Percentiles rank a stretch among this genome's conserved stretches.
phyloP scores from a whole-genome alignment of 768 basidiomycete species.

The Dentipellis sp. region DNA sequence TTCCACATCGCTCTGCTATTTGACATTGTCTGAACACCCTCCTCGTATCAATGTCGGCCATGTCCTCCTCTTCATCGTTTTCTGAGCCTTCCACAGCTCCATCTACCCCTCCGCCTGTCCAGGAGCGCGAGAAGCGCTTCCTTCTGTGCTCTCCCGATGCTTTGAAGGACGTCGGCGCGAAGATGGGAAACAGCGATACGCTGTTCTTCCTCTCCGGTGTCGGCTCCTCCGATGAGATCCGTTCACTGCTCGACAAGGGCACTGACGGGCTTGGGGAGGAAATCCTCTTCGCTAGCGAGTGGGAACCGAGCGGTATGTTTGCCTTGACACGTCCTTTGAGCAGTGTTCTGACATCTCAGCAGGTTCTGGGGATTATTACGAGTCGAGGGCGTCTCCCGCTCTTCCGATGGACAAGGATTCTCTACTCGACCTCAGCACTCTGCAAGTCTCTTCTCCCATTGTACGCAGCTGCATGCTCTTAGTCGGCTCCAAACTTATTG shows the following conservation, averaged over 20 bases:
- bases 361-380: not conserved
- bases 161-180: not conserved
- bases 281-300: not conserved
- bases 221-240: not conserved
- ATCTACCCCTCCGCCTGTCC: not conserved
- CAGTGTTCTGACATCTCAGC: not conserved
- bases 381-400: not conserved
- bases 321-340: not conserved
- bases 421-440: not conserved
- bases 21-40: not conserved
- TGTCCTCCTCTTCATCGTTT: not conserved
- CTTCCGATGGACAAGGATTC: not conserved
- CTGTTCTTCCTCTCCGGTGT: not conserved
- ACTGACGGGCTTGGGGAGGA: not conserved
- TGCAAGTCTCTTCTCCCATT: not conserved
- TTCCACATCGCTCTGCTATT: not conserved
- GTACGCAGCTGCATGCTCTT: too few relatives aligned
- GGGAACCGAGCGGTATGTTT: not conserved
- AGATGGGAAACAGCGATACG: not conserved
- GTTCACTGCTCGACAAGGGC: not conserved
- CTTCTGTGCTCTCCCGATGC: not conserved
- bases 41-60: not conserved
- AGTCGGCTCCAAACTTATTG: too few relatives aligned
- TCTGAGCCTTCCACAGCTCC: not conserved
- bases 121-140: too few relatives aligned